Evolutionary conservation across 345 rosid species (phyloP).

Genomic region (Garcia nutans): DNA sequence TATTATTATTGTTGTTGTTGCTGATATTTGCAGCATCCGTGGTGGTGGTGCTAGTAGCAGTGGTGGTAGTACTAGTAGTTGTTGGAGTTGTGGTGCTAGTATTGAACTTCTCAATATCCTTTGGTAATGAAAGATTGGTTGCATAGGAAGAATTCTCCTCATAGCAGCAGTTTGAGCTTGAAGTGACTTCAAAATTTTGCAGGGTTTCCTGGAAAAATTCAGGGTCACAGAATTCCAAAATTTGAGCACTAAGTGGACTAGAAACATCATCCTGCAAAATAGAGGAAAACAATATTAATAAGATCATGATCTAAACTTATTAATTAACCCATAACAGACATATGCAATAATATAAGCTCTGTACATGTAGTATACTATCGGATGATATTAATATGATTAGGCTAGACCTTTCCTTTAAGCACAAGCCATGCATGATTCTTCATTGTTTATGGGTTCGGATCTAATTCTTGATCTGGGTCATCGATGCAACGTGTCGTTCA

Average conservation of each 20-base stretch:
- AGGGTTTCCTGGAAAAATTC: conserved; percentile 61
- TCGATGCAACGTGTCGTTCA: conserved; percentile 2
- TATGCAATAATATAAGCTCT: neutral
- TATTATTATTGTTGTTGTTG: conserved; percentile 34
- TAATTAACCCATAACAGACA: neutral
- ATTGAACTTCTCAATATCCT: conserved; percentile 29
- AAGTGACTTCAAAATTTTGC: conserved; percentile 66
- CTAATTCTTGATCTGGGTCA: conserved; percentile 26
- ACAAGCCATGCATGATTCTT: conserved; percentile 17
- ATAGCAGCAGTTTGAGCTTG: conserved; percentile 53
- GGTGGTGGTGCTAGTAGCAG: conserved; percentile 25
- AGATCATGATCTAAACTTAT: neutral
- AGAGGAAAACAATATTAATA: neutral
- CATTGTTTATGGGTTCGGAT: conserved; percentile 20
- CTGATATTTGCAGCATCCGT: conserved; percentile 16
- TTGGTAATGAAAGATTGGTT: conserved; percentile 34
- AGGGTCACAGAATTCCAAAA: conserved; percentile 61
- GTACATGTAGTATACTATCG: neutral
- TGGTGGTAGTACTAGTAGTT: conserved; percentile 31
- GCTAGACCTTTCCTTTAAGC: conserved; percentile 13
- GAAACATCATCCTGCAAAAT: conserved; percentile 73
- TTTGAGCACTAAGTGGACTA: conserved; percentile 67
- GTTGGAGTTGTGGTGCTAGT: conserved; percentile 13
- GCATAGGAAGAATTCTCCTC: conserved; percentile 52
- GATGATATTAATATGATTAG: neutral